phyloP scores from a whole-genome alignment of 768 basidiomycete species.

The Exidia glandulosa region DNA sequence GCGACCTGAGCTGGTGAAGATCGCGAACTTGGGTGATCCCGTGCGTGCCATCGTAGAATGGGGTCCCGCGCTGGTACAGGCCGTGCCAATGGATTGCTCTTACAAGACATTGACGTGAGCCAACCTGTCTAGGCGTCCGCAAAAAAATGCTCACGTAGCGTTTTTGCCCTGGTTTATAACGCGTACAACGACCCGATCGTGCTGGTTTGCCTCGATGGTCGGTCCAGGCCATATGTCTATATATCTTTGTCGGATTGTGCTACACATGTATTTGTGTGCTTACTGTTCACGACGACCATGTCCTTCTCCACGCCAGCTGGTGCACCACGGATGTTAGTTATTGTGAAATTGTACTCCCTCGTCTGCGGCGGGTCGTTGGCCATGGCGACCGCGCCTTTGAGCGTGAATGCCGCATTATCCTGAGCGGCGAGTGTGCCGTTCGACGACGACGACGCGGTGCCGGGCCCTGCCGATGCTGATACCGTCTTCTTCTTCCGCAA shows the following conservation, averaged over 20 bases:
- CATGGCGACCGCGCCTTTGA: not conserved
- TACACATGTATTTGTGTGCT: not conserved
- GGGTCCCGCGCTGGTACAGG: conserved; percentile 32
- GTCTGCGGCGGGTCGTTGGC: conserved; percentile 20
- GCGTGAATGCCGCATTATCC: not conserved
- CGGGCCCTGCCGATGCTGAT: not conserved
- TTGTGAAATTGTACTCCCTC: conserved; percentile 33
- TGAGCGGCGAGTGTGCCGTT: not conserved
- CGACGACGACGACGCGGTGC: not conserved
- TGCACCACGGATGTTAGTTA: conserved; percentile 26
- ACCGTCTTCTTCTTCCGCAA: conserved; percentile 1
- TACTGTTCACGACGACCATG: conserved; percentile 40
- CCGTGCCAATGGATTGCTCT: conserved; percentile 27
- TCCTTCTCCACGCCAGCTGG: conserved; percentile 30
- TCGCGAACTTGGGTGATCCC: conserved; percentile 26
- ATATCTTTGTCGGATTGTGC: not conserved
- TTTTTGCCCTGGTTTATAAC: conserved; percentile 24
- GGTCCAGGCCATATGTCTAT: conserved; percentile 25
- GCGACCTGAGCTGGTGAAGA: not conserved
- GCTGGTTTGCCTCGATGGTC: conserved; percentile 26
- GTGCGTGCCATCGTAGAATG: conserved; percentile 37
- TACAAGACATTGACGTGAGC: not conserved
- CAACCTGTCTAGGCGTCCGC: not conserved
- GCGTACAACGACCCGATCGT: conserved; percentile 25
- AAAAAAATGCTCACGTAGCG: conserved; percentile 16